Base-by-base conservation (phyloP, 2,329 filamentous ascomycete species). In the Ceratocystis lukuohia region DNA sequence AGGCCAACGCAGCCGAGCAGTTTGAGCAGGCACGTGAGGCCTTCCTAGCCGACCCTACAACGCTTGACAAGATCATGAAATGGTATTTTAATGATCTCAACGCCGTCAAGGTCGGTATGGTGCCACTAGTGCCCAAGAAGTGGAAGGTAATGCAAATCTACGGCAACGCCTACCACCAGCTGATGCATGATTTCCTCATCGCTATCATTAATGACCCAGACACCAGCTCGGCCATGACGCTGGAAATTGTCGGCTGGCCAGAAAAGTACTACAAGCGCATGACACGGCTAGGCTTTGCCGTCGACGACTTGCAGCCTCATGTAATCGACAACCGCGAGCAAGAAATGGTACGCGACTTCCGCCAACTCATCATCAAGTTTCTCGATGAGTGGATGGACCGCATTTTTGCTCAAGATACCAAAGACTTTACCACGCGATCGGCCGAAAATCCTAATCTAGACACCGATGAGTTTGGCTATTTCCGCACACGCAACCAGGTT, bases 51-150 rank as follows among this genome's bases (percentile, higher is more conserved):
- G 91, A 97, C 72, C 89, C 94, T 0, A 83, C 87, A 62, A 85
- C 84, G 71, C 80, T 99, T 61, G 89, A 95, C 70, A 96, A 96
- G 79, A 86, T 84, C 70, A 84, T 96, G 76, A 89, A 89, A 72
- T 99, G 94, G 94, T 99, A 86, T 76, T 99, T 97, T 79, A 96
- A 97, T 77, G 93, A 99, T 74, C 82, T 99, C 46, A 96, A 95
- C 75, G 91, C 91, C 2, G 93, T 96, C 73, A 91, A 93, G 75
- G 82, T 95, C 69, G 93, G 94, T 72, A 96, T 99, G 89, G 84
- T 88, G 68, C 84, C 85, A 33, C 80, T 99, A 65, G 92, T 96
- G 84, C 94, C 95, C 7, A 93, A 89, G 77, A 96, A 94, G 75
- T 99, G 94, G 94, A 92, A 88, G 73, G 96, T 99, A 61, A 88